Conservation (phyloP, 129 eudicot species). For the Flaveria robusta region DNA sequence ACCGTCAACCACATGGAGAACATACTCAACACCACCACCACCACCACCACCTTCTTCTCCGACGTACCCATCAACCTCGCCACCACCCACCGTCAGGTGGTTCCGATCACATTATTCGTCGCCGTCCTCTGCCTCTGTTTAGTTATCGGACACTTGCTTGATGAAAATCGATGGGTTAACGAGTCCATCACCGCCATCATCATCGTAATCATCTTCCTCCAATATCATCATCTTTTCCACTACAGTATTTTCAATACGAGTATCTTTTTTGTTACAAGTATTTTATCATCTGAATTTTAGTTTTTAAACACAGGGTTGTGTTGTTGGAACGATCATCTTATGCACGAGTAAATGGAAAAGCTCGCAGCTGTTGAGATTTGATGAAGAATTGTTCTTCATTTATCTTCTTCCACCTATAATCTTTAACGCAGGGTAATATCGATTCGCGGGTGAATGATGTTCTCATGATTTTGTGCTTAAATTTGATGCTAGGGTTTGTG, state of each 20-base stretch:
- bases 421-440: constrained; percentile 83
- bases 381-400: constrained; percentile 81
- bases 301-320: constrained; percentile 50
- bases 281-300: neutral
- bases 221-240: neutral
- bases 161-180: constrained; percentile 75
- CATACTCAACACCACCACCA: neutral
- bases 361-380: constrained; percentile 70
- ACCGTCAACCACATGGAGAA: neutral
- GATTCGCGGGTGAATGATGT: too few species aligned
- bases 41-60: neutral
- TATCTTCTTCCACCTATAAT: constrained; percentile 92
- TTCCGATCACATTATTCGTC: constrained; percentile 65
- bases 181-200: constrained; percentile 78
- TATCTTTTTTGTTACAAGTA: neutral
- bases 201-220: constrained; percentile 38
- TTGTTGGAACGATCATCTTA: constrained; percentile 65
- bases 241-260: too few species aligned
- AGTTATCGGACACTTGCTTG: constrained; percentile 74
- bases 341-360: constrained; percentile 62
- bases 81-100: constrained; percentile 40
- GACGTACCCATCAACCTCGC: constrained; percentile 6
- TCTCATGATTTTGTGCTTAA: neutral
- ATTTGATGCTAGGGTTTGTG: neutral
- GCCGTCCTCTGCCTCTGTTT: constrained; percentile 71